A percentile compares a stretch with the other conserved stretches of the same genome.
These are phyloP conservation scores for Neonectria ditissima DNA, from an alignment of 2,329 filamentous ascomycete species.

Conservation along the genomic window DNA sequence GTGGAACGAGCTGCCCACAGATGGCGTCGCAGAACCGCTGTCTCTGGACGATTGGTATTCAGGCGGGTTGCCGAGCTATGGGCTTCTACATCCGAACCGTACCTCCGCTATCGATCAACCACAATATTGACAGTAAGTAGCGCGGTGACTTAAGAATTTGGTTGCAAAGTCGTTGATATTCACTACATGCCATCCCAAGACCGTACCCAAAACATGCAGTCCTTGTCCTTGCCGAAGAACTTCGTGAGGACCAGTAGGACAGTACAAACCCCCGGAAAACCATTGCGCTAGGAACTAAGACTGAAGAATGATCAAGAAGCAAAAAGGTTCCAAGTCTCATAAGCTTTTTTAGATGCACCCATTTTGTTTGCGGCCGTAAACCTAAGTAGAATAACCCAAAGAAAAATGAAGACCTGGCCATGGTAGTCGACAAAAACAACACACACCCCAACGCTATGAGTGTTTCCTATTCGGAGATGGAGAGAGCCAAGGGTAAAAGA, in stretches of 20 bases:
- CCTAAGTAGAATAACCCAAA: slow-evolving; percentile 33
- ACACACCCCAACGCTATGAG: slow-evolving; percentile 45
- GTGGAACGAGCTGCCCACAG: slow-evolving; percentile 17
- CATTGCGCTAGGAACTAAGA: neutral
- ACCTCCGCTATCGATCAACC: neutral
- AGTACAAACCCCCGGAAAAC: neutral
- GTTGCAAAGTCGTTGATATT: neutral
- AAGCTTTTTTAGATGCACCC: slow-evolving; percentile 36
- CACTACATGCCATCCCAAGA: neutral
- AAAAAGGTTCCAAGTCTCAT: slow-evolving; percentile 22
- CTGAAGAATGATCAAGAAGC: slow-evolving; percentile 7
- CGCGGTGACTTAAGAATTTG: neutral
- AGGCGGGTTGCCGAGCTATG: slow-evolving; percentile 7
- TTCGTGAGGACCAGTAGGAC: neutral
- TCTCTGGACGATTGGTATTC: slow-evolving; percentile 14
- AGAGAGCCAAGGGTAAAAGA: slow-evolving; percentile 25
- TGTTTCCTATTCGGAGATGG: slow-evolving; percentile 38
- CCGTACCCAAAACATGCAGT: neutral
- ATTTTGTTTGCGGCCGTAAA: slow-evolving; percentile 41
- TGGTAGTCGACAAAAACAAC: slow-evolving; percentile 30
- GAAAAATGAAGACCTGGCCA: slow-evolving; percentile 28
- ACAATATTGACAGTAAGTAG: neutral
- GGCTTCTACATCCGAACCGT: slow-evolving; percentile 13
- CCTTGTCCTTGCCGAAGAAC: slow-evolving; percentile 5
- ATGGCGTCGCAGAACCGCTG: slow-evolving; percentile 1